Evolutionary conservation across 768 basidiomycete genomes (phyloP).

Genomic region (Hemileccinum impolitum): DNA sequence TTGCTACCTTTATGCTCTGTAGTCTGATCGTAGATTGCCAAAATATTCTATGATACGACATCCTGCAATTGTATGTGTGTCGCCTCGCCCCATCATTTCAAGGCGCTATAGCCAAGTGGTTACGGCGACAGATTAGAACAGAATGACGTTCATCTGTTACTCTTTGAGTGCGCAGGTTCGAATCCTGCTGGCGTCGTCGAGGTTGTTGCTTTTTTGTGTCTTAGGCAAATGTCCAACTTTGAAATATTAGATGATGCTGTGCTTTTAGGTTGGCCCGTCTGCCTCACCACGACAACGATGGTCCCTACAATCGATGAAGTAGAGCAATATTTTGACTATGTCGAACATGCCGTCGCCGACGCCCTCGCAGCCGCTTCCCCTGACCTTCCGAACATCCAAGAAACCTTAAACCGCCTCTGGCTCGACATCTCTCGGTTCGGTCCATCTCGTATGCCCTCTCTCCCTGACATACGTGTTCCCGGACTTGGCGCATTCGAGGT

Average conservation of each 20-base stretch:
- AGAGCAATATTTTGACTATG: constrained; percentile 64
- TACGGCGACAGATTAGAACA: constrained; percentile 74
- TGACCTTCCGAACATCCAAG: constrained; percentile 61
- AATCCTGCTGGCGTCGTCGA: constrained; percentile 60
- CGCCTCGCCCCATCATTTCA: fast-evolving
- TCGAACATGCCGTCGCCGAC: constrained; percentile 60
- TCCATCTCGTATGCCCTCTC: constrained; percentile 43
- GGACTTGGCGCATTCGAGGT: constrained; percentile 71
- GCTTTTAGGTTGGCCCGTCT: neutral
- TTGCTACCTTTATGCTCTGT: constrained; percentile 1
- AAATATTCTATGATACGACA: neutral
- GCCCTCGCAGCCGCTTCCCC: constrained; percentile 55
- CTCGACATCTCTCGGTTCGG: constrained; percentile 79
- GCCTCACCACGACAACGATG: constrained; percentile 17
- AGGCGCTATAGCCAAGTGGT: constrained; percentile 78
- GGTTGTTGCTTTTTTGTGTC: neutral
- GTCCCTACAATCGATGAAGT: constrained; percentile 56
- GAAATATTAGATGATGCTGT: constrained; percentile 12
- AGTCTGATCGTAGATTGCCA: constrained; percentile 12
- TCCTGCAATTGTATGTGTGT: neutral
- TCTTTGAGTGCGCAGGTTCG: constrained; percentile 69
- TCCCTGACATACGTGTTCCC: constrained; percentile 56
- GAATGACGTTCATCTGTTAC: constrained; percentile 47
- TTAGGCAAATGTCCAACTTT: too few species aligned
- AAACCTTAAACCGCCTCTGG: constrained; percentile 69